Percentiles rank a stretch among this genome's conserved stretches.
These are phyloP conservation scores for Eucalyptus tenuipes DNA, from an alignment of 345 rosid species.

Conservation along the genomic window DNA sequence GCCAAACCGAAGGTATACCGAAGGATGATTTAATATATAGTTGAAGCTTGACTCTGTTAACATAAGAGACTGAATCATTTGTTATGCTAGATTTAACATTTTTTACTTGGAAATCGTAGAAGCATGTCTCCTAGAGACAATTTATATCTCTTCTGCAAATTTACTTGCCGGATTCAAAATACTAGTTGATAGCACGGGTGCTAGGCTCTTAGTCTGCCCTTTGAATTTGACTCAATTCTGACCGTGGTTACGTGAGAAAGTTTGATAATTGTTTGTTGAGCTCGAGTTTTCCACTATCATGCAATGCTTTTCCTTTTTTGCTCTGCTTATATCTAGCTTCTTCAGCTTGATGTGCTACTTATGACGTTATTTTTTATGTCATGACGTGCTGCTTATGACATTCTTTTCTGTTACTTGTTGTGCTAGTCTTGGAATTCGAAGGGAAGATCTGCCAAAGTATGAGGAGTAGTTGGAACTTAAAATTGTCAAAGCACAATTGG, in stretches of 20 bases:
- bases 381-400: background rate
- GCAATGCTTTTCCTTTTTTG: background rate
- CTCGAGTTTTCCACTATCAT: background rate
- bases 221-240: background rate
- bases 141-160: background rate
- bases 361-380: background rate
- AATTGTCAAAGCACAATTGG: slow-evolving; percentile 79
- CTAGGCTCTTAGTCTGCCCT: background rate
- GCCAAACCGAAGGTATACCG: background rate
- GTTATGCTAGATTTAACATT: background rate
- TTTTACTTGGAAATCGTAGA: background rate
- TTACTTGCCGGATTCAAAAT: background rate
- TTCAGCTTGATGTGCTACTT: background rate
- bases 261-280: background rate
- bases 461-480: slow-evolving; percentile 73
- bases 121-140: background rate
- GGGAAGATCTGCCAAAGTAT: slow-evolving; percentile 86
- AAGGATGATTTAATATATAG: background rate
- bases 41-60: background rate
- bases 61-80: background rate
- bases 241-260: background rate
- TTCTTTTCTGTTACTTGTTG: background rate
- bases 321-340: background rate
- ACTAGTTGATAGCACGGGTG: background rate
- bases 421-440: slow-evolving; percentile 71